Conservation (phyloP, 2,329 filamentous ascomycete species). For the Orbilia javanica region DNA sequence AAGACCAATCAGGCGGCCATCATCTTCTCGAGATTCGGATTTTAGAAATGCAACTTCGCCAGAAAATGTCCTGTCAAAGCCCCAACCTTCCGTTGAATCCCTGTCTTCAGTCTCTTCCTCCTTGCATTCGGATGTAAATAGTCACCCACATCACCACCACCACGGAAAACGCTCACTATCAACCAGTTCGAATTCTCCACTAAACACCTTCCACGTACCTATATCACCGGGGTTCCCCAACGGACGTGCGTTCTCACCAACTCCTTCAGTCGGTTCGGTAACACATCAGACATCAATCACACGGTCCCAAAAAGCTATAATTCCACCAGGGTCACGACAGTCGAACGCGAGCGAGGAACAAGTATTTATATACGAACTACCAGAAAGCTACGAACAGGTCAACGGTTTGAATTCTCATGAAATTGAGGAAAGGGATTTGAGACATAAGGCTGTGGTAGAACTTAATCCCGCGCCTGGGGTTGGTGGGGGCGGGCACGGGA, state of each 20-base stretch:
- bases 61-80: conserved; percentile 27
- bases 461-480: conserved; percentile 18
- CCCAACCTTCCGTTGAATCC: conserved; percentile 48
- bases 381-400: conserved; percentile 51
- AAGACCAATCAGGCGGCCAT: conserved; percentile 3
- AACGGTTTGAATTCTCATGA: conserved; percentile 52
- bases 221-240: conserved; percentile 23
- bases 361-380: conserved; percentile 32
- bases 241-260: conserved; percentile 45
- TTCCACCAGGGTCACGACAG: conserved; percentile 39
- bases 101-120: conserved; percentile 46
- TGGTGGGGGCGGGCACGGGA: conserved; percentile 6
- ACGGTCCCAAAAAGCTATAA: conserved; percentile 45
- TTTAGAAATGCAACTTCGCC: conserved; percentile 27
- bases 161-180: conserved; percentile 46
- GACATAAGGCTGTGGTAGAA: conserved; percentile 45
- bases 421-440: conserved; percentile 51
- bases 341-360: conserved; percentile 42
- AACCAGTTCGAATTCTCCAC: conserved; percentile 20
- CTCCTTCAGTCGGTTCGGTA: conserved; percentile 39
- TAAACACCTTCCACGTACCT: conserved; percentile 28
- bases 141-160: neutral
- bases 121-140: conserved; percentile 40
- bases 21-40: conserved; percentile 32
- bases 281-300: conserved; percentile 31